Evolutionary conservation across 805 yeast species (phyloP).

Genomic region (Wickerhamomyces rabaulensis): DNA sequence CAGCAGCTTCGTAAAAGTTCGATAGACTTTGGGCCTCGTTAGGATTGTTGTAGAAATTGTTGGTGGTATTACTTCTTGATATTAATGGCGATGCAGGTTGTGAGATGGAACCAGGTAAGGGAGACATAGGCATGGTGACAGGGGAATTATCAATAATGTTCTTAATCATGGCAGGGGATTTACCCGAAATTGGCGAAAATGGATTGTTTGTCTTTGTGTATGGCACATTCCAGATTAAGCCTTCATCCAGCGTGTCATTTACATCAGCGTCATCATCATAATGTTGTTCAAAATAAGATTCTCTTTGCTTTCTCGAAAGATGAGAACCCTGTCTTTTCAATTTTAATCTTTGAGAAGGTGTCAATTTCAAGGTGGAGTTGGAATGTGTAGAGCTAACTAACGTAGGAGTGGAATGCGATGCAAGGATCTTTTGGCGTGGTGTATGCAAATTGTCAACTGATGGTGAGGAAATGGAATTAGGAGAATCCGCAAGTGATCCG

Average conservation of each 20-base stretch:
- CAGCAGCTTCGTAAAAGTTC: slow-evolving; percentile 17
- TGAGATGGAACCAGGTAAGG: slow-evolving; percentile 37
- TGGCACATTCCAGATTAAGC: slow-evolving; percentile 49
- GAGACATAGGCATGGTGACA: slow-evolving; percentile 38
- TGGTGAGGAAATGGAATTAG: slow-evolving; percentile 5
- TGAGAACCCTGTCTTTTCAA: slow-evolving; percentile 32
- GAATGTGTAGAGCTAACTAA: slow-evolving; percentile 6
- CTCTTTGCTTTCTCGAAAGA: slow-evolving; percentile 30
- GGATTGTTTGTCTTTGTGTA: slow-evolving; percentile 30
- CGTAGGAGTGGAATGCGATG: not conserved
- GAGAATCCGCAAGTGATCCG: slow-evolving; percentile 16
- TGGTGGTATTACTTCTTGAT: not conserved
- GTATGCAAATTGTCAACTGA: not conserved
- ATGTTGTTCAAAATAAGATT: slow-evolving; percentile 33
- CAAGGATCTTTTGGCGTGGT: not conserved
- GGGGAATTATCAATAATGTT: slow-evolving; percentile 19
- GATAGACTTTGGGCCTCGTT: slow-evolving; percentile 23
- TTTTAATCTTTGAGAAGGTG: slow-evolving; percentile 39
- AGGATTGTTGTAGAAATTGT: slow-evolving; percentile 11
- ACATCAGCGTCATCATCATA: slow-evolving; percentile 32
- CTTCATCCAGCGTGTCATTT: slow-evolving; percentile 28
- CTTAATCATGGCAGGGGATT: slow-evolving; percentile 18
- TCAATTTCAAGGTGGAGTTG: slow-evolving; percentile 21
- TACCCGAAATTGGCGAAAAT: slow-evolving; percentile 21
- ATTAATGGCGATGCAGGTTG: slow-evolving; percentile 2